Conservation (phyloP, 352 stramenopile species). For the Pythium dissimile region DNA sequence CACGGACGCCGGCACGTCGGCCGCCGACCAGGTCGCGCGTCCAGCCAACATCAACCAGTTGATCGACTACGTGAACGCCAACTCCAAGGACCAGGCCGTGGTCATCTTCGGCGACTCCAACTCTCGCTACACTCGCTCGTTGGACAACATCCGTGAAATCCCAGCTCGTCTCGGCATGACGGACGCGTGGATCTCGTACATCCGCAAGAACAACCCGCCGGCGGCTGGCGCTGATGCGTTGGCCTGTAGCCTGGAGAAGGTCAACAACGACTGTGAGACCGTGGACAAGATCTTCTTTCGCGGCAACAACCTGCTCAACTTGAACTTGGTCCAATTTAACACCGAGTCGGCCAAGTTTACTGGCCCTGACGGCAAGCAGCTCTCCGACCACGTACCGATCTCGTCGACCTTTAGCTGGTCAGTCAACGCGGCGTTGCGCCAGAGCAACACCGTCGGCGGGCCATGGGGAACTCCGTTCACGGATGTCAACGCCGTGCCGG, state of each 20-base stretch:
- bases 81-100: constrained; percentile 38
- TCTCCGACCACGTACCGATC: constrained; percentile 51
- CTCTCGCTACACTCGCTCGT: constrained; percentile 42
- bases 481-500: constrained; percentile 21
- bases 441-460: constrained; percentile 35
- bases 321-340: constrained; percentile 38
- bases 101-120: constrained; percentile 54
- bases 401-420: constrained; percentile 36
- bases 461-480: constrained; percentile 38
- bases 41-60: constrained; percentile 39
- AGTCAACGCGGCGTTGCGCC: constrained; percentile 20
- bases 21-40: constrained; percentile 28
- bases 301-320: constrained; percentile 26
- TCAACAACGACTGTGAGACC: constrained; percentile 44
- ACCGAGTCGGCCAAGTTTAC: constrained; percentile 44
- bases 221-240: constrained; percentile 34
- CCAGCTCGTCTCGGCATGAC: constrained; percentile 26
- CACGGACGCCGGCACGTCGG: constrained; percentile 28
- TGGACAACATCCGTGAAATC: constrained; percentile 39
- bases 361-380: constrained; percentile 24
- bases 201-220: constrained; percentile 31
- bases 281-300: constrained; percentile 65
- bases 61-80: constrained; percentile 32
- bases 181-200: constrained; percentile 43
- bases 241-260: constrained; percentile 29